Conservation (phyloP, 179 eudicot species). For the Gypsophila paniculata region DNA sequence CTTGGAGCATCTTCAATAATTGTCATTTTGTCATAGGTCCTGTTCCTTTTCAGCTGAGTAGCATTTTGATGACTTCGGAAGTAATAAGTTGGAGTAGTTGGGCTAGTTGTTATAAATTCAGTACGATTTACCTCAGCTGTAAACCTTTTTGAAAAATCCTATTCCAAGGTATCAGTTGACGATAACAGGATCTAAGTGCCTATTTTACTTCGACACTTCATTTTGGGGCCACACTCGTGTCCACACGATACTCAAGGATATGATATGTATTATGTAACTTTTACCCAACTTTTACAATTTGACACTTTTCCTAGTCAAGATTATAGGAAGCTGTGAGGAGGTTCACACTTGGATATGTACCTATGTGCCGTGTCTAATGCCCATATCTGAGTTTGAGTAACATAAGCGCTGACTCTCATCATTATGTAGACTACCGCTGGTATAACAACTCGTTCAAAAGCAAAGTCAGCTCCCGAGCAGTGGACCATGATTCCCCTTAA, state of each 20-base stretch:
- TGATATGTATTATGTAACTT: too few species aligned
- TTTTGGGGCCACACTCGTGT: too few species aligned
- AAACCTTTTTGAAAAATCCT: background rate
- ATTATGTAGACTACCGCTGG: conserved; percentile 70
- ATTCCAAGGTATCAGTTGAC: background rate
- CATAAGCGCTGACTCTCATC: conserved; percentile 28
- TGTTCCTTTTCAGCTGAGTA: background rate
- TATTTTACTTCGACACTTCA: too few species aligned
- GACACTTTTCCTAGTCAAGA: too few species aligned
- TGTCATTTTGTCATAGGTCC: conserved; percentile 12
- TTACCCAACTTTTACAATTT: too few species aligned
- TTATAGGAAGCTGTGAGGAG: too few species aligned
- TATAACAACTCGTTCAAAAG: conserved; percentile 85
- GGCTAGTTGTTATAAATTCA: too few species aligned
- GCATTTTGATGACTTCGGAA: background rate
- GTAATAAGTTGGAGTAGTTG: background rate
- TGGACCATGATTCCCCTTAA: conserved; percentile 80
- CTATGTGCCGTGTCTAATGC: too few species aligned
- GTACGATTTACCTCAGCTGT: background rate
- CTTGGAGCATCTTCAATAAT: background rate
- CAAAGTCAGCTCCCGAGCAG: conserved; percentile 79
- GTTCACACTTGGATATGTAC: too few species aligned
- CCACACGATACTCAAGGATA: too few species aligned
- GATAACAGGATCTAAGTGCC: conserved; percentile 16
- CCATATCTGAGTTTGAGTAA: background rate